Conservation (phyloP, 148 eudicot genomes). For the Mesembryanthemum crystallinum region DNA sequence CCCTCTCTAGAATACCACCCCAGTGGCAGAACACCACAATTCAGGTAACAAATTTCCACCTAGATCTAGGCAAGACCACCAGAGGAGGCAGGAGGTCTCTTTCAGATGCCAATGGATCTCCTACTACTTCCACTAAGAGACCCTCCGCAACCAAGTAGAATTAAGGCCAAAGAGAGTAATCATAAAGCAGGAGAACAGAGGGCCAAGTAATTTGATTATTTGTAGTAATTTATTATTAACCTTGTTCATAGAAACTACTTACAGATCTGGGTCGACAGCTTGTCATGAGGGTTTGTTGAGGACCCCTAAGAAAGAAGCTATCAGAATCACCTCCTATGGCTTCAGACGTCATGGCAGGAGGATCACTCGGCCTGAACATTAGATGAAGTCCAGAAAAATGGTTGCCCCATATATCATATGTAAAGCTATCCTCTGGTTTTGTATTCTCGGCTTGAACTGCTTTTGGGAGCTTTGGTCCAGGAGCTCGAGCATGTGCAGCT, state of each 20-base stretch:
- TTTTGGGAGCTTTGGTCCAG: conserved; percentile 52
- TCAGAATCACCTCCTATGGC: conserved; percentile 40
- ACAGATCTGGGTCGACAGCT: conserved; percentile 44
- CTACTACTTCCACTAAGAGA: background rate
- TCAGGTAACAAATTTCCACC: too few species aligned
- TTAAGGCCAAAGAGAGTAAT: background rate
- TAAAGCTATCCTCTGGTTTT: conserved; percentile 40
- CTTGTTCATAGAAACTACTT: conserved; percentile 41
- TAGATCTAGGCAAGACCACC: too few species aligned
- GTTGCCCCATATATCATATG: conserved; percentile 84
- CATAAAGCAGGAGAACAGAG: too few species aligned
- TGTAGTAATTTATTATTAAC: conserved; percentile 31
- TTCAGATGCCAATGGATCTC: too few species aligned
- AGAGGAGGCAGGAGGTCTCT: too few species aligned
- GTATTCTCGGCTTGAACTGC: conserved; percentile 27
- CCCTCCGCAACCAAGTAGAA: background rate
- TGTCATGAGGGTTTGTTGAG: conserved; percentile 42
- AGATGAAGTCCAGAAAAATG: conserved; percentile 63
- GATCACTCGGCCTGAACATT: conserved; percentile 29
- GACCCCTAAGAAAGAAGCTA: conserved; percentile 73
- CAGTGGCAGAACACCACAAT: too few species aligned
- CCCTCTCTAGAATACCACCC: too few species aligned
- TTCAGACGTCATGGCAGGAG: conserved; percentile 20
- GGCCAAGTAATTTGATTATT: conserved; percentile 4
- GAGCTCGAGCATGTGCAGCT: conserved; percentile 64